Base-by-base conservation (phyloP, 75 land plant species). In the Chamaecyparis obtusa region DNA sequence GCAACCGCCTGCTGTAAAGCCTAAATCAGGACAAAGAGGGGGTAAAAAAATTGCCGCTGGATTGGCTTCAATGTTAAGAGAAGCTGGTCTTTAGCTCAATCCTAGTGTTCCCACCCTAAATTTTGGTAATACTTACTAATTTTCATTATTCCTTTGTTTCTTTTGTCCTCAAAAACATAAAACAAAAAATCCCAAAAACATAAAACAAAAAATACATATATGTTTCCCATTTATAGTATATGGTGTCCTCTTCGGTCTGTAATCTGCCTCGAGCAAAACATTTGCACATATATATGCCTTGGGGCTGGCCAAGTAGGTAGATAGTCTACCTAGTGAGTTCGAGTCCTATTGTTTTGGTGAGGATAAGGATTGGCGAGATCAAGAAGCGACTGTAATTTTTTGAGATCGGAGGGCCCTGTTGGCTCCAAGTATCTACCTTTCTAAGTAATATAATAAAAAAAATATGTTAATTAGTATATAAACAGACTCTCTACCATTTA, bases 31-130 rank as follows among this genome's bases (percentile, higher is more conserved):
- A 64, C 32, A 82, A 67, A 83, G 56, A 79, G 87, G 88, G 46
- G 88, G 69, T 19, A 85, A 85, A 36, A 92, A 84, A 89, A 88
- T 92, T 32, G 91, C 87, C 17, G 69, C 94, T 7, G 94, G 95
- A 55, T 84, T 94, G 76, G 93, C 95, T 36, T 91, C 93, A 16
- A 86, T 94, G 74, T 88, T 94, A 30, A 84, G 86, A 75, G 93
- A 92, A 55, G 64, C 85, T 35, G 85, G 85, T n/a, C 85, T 55
- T 51, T 46, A 32, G 85, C 67, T 84, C 85, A 56, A 54, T 35
- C 67, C 11, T 84, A 84, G 49, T 81, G 48, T 9, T 81, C 21
- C 11, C 27, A 33, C 83, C 83, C 13, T 33, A 43, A 81, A 81
- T 44, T 81, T 81, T 81, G 83, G 49, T 81, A 81, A 81, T 30